Percentiles rank a stretch among this genome's conserved stretches.
Evolutionary conservation across 1,284 basidiomycete species (phyloP).

Genomic region (Athelia sp.): DNA sequence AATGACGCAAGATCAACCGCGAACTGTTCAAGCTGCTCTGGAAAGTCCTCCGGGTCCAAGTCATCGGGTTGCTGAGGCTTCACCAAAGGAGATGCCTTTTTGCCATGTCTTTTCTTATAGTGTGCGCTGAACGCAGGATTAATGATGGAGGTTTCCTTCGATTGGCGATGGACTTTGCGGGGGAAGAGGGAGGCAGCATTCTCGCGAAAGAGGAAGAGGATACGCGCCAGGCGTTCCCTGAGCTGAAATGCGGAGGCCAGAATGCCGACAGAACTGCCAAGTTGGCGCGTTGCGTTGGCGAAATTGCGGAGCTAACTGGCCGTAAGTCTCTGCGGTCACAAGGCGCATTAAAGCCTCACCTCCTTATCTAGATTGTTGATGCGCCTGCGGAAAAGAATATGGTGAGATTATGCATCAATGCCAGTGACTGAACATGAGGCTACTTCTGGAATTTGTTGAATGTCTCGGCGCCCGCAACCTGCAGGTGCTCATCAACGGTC

Average conservation of each 20-base stretch:
- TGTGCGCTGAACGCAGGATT: slow-evolving; percentile 26
- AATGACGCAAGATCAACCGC: slow-evolving; percentile 61
- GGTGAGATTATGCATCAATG: no score
- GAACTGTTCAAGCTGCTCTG: slow-evolving; percentile 52
- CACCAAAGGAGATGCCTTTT: slow-evolving; percentile 27
- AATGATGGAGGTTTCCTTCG: slow-evolving; percentile 30
- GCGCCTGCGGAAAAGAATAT: slow-evolving; percentile 32
- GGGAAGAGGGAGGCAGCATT: slow-evolving; percentile 71
- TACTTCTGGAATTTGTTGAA: slow-evolving; percentile 61
- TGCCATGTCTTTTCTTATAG: slow-evolving; percentile 13
- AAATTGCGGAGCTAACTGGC: slow-evolving; percentile 57
- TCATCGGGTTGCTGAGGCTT: slow-evolving; percentile 46
- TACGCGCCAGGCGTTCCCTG: slow-evolving; percentile 60
- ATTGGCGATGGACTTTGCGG: slow-evolving; percentile 46
- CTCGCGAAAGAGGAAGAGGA: slow-evolving; percentile 62
- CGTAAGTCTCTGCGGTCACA: background rate
- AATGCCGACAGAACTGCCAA: slow-evolving; percentile 69
- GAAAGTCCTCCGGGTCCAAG: slow-evolving; percentile 60
- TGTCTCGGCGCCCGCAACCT: slow-evolving; percentile 55
- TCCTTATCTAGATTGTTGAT: slow-evolving; percentile 63
- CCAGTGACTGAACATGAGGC: no score
- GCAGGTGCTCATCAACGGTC: slow-evolving; percentile 61
- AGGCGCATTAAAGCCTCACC: slow-evolving; percentile 27
- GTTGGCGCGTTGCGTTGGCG: slow-evolving; percentile 65
- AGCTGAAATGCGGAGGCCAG: slow-evolving; percentile 65